A percentile compares a stretch with the other conserved stretches of the same genome.
Evolutionary conservation across 139 green algal species (phyloP).

Genomic region (Coccomyxa sp.): DNA sequence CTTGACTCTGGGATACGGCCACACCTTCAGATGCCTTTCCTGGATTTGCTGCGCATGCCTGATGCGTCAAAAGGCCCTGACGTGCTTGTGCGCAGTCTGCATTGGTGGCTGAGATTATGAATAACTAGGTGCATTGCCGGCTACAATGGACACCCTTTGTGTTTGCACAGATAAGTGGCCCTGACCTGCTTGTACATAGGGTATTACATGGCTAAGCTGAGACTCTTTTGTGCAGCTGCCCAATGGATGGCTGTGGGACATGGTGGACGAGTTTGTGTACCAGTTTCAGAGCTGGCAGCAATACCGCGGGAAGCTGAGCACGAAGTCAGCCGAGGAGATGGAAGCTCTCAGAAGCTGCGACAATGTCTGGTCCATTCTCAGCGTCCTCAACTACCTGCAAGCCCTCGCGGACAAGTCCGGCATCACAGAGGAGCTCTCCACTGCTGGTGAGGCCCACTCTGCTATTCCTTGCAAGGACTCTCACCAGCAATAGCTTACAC

Average conservation of each 20-base stretch:
- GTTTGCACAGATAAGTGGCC: too few relatives aligned
- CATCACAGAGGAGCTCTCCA: conserved; percentile 64
- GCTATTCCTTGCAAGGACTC: neutral
- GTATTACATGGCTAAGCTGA: too few relatives aligned
- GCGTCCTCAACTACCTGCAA: conserved; percentile 85
- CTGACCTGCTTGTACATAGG: too few relatives aligned
- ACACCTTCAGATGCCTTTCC: too few relatives aligned
- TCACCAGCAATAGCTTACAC: neutral
- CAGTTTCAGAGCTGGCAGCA: conserved; percentile 93
- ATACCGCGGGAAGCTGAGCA: conserved; percentile 72
- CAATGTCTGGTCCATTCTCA: conserved; percentile 73
- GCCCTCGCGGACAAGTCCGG: conserved; percentile 82
- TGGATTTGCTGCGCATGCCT: too few relatives aligned
- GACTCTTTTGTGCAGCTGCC: conserved; percentile 68
- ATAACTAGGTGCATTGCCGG: too few relatives aligned
- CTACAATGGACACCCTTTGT: too few relatives aligned
- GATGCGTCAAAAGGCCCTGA: too few relatives aligned
- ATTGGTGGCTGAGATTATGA: too few relatives aligned
- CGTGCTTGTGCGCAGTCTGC: too few relatives aligned
- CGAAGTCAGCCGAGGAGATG: conserved; percentile 76
- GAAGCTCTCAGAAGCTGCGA: conserved; percentile 64
- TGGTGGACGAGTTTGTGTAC: conserved; percentile 99
- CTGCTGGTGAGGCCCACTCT: conserved; percentile 29
- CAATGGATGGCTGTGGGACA: conserved; percentile 98
- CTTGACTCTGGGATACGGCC: too few relatives aligned